Evolutionary conservation across 2,329 filamentous ascomycete genomes (phyloP).

Genomic region (Talaromyces sp.): DNA sequence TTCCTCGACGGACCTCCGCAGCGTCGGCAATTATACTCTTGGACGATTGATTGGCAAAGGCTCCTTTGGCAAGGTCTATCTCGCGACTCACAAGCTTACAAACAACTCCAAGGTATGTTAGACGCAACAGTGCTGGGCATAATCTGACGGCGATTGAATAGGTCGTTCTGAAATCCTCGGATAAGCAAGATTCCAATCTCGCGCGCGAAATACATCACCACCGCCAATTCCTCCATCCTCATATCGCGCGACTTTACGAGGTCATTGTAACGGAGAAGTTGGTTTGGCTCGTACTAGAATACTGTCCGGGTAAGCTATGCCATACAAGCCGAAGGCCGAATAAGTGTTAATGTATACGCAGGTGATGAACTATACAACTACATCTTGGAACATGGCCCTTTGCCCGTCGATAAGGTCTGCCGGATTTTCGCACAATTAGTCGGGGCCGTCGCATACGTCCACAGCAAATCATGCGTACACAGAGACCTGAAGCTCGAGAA

Average conservation of each 20-base stretch:
- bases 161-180: slow-evolving; percentile 98
- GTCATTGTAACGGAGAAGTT: slow-evolving; percentile 93
- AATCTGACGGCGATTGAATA: slow-evolving; percentile 37
- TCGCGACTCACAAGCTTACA: slow-evolving; percentile 93
- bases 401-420: slow-evolving; percentile 82
- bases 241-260: slow-evolving; percentile 95
- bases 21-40: slow-evolving; percentile 90
- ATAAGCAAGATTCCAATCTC: slow-evolving; percentile 92
- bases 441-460: slow-evolving; percentile 91
- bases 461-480: slow-evolving; percentile 92
- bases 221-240: slow-evolving; percentile 93
- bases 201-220: slow-evolving; percentile 98
- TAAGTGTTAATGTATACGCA: slow-evolving; percentile 35
- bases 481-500: slow-evolving; percentile 96
- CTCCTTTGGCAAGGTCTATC: slow-evolving; percentile 96
- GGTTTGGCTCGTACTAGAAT: slow-evolving; percentile 96
- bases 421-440: slow-evolving; percentile 95
- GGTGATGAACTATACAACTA: slow-evolving; percentile 98
- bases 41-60: slow-evolving; percentile 93
- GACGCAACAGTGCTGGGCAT: not conserved
- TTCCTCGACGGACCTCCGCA: slow-evolving; percentile 81
- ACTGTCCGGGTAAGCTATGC: slow-evolving; percentile 70
- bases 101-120: slow-evolving; percentile 84
- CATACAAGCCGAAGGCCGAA: not conserved
- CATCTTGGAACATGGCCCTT: slow-evolving; percentile 78